A percentile compares a stretch with the other conserved stretches of the same genome.
Evolutionary conservation across 1,284 basidiomycete species (phyloP).

Genomic region (Irpex sp.): DNA sequence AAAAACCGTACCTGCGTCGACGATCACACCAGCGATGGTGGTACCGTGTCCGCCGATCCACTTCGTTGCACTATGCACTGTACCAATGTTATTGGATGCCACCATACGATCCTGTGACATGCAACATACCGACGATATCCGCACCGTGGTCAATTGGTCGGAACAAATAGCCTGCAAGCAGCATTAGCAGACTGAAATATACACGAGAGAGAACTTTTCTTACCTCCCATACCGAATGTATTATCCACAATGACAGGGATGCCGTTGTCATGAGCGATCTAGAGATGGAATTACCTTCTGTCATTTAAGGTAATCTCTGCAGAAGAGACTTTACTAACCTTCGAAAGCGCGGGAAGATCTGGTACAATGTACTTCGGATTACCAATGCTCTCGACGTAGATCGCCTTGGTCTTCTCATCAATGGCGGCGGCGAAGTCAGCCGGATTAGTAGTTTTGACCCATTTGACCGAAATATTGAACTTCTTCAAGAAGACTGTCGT

Average conservation of each 20-base stretch:
- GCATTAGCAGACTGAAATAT: not conserved
- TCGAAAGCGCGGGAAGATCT: constrained; percentile 80
- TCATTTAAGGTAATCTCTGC: not conserved
- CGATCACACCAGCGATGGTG: constrained; percentile 86
- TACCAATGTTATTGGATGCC: not conserved
- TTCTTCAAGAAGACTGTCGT: constrained; percentile 78
- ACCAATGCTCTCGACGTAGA: constrained; percentile 87
- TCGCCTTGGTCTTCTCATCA: constrained; percentile 81
- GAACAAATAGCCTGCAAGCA: constrained; percentile 66
- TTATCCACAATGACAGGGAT: constrained; percentile 92
- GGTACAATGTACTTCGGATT: constrained; percentile 88
- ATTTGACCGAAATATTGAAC: constrained; percentile 84
- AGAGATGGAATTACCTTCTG: not conserved
- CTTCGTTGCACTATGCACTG: constrained; percentile 89
- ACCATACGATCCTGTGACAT: not conserved
- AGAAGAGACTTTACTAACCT: constrained; percentile 45
- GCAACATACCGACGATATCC: constrained; percentile 70
- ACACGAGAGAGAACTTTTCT: constrained; percentile 10
- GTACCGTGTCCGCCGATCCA: constrained; percentile 95
- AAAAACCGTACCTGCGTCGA: constrained; percentile 71
- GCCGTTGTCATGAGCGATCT: constrained; percentile 74
- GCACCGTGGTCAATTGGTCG: constrained; percentile 85
- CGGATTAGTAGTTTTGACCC: constrained; percentile 71
- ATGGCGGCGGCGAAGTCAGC: constrained; percentile 80
- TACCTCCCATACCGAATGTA: constrained; percentile 89